Base-by-base conservation (phyloP, 495 filamentous ascomycete genomes). In the Cercophora newfieldiana region DNA sequence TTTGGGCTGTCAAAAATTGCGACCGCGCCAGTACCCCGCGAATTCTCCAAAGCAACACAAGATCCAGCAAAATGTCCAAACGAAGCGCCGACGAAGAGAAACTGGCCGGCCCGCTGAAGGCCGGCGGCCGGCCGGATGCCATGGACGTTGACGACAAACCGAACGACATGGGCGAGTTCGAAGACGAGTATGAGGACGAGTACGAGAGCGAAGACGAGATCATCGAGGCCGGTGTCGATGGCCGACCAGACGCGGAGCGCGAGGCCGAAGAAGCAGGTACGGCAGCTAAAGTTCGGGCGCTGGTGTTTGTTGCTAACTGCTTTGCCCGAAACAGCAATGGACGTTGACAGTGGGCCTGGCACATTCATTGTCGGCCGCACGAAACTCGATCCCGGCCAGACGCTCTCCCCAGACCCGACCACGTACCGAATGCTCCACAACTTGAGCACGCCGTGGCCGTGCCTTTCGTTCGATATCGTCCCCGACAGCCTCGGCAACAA, bases 171-270 rank as follows among this genome's bases (percentile, higher is more conserved):
- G 91, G 91, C 72, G 91, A 95, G 66, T 97, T 97, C 67, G 94
- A 97, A 76, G 94, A 98, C 78, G 91, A 97, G 69, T 98, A 90
- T 67, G 94, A 96, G 77, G 94, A 97, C 71, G 94, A 98, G 72
- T 98, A 92, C 72, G 94, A 97, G 82, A 96, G 92, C 71, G 94
- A 97, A 69, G 93, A 97, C 73, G 94, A 98, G 79, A 90, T 98
- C 54, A 77, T 97, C 59, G 95, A 97, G 79, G 94, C 94, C 28
- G 95, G 93, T 59, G 92, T 96, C 18, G 94, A 99, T 68, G 95
- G 94, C 19, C 82, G 91, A 68, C 93, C 93, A 25, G 93, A 97
- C 78, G 91, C 88, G n/a, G 94, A 97, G 79, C 84, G 93, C 49
- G 92, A 97, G 71, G 91, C 90, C 19, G 93, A 96, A 71, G 91